Base-by-base conservation (phyloP, 2,329 filamentous ascomycete genomes). In the Fusarium duplospermum region DNA sequence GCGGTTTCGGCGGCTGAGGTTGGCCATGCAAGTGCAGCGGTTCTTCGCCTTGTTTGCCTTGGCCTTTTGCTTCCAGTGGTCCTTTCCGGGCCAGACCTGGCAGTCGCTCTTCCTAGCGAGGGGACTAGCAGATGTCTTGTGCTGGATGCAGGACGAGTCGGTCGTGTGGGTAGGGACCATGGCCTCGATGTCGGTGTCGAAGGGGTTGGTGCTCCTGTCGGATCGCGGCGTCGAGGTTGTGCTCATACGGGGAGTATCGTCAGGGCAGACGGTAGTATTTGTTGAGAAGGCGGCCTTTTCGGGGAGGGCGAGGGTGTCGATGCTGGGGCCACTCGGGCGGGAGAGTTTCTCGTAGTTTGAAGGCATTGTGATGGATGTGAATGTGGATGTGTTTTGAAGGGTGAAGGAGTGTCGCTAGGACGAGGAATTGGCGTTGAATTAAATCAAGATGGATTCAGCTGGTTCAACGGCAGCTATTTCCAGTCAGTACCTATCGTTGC, bases 1-100 rank as follows among this genome's bases (percentile, higher is more conserved):
- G 40, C 86, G 85, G 72, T 87, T 90, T 57, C 88, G 87, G 76
- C 85, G 86, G 83, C 85, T 88, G 61, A 91, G 84, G 35, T 81
- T 80, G 52, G 87, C 86, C 81, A 91, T 83, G 71, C 85, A 89
- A 64, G 86, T 86, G 80, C 89, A 90, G 50, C 76, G 67, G 64
- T 83, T 86, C 70, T 85, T 87, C 72, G 84, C 84, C 83, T 89
- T 89, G 68, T 87, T 87, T 13, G 84, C 86, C 81, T 88, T 88
- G 70, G 88, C 88, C 83, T 90, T 89, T 69, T 86, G 84, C 80
- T 87, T 89, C 89, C 90, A 91, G 78, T 90, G 86, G 27, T 87
- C 85, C 77, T 89, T 86, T 66, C 87, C 87, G 6, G 90, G 90
- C 90, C 90, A 92, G 20, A 90, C 88, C 52, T 87, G 84, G 76